phyloP scores from a whole-genome alignment of 768 basidiomycete species.

The Boletus speciosus region DNA sequence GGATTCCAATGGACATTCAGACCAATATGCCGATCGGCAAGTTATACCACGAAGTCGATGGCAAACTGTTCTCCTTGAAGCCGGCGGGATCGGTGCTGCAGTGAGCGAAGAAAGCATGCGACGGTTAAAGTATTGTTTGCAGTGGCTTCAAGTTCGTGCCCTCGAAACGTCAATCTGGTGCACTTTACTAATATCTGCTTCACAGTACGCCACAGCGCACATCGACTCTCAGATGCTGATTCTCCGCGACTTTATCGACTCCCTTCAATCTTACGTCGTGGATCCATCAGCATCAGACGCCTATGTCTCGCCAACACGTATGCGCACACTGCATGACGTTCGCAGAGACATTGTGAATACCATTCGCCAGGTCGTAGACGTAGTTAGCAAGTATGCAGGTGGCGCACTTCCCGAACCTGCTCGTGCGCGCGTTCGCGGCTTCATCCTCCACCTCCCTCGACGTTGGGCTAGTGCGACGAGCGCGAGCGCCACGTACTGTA shows the following conservation, averaged over 20 bases:
- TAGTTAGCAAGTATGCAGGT: conserved; percentile 82
- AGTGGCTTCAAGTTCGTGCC: conserved; percentile 76
- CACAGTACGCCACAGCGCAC: conserved; percentile 78
- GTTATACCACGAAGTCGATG: conserved; percentile 75
- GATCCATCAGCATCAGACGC: conserved; percentile 26
- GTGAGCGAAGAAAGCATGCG: conserved; percentile 91
- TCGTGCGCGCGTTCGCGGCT: conserved; percentile 63
- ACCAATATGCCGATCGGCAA: conserved; percentile 38
- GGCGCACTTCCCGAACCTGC: conserved; percentile 85
- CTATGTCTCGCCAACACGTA: conserved; percentile 46
- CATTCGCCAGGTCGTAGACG: conserved; percentile 83
- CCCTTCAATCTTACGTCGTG: conserved; percentile 45
- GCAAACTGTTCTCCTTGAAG: conserved; percentile 83
- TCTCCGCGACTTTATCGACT: conserved; percentile 78
- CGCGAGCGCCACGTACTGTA: conserved; percentile 12
- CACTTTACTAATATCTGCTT: not conserved
- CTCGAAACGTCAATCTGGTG: not conserved
- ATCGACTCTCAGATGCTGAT: conserved; percentile 86
- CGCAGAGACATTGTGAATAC: conserved; percentile 85
- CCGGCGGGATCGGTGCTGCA: conserved; percentile 83
- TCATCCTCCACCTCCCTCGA: conserved; percentile 77
- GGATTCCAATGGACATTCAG: conserved; percentile 10
- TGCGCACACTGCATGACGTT: conserved; percentile 68
- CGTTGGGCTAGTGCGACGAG: conserved; percentile 61
- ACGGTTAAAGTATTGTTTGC: conserved; percentile 77